These are phyloP conservation scores for Neurospora discreta DNA, from an alignment of 495 filamentous ascomycete genomes.

Conservation along the genomic window DNA sequence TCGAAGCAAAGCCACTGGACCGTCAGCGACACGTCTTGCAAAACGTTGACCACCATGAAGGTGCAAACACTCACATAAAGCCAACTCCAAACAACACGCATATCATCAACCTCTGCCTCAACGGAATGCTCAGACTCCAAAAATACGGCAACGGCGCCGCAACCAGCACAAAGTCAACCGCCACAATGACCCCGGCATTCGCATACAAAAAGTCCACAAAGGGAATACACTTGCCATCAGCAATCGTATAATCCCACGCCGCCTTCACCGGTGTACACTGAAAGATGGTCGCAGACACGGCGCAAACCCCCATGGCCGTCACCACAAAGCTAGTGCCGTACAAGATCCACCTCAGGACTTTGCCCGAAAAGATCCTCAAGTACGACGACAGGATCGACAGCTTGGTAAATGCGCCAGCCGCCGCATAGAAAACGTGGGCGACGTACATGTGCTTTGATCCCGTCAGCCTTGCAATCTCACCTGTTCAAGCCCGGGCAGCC, in stretches of 20 bases:
- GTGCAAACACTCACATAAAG: slow-evolving; percentile 11
- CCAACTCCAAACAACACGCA: slow-evolving; percentile 18
- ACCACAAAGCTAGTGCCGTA: slow-evolving; percentile 18
- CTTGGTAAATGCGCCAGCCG: slow-evolving; percentile 17
- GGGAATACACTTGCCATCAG: slow-evolving; percentile 29
- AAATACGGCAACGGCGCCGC: slow-evolving; percentile 31
- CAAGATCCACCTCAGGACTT: slow-evolving; percentile 8
- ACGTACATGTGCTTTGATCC: slow-evolving; percentile 15
- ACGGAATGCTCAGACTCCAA: slow-evolving; percentile 25
- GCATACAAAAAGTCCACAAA: slow-evolving; percentile 34
- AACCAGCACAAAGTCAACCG: slow-evolving; percentile 36
- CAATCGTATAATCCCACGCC: slow-evolving; percentile 28
- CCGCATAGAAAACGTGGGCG: slow-evolving; percentile 17
- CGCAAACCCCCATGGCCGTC: slow-evolving; percentile 25
- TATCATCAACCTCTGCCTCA: slow-evolving; percentile 14
- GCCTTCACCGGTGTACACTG: slow-evolving; percentile 35
- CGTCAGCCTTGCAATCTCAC: neutral
- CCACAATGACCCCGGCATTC: slow-evolving; percentile 32
- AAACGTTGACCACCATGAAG: neutral
- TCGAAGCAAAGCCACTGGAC: slow-evolving; percentile 16
- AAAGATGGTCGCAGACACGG: slow-evolving; percentile 35
- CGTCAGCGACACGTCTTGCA: neutral
- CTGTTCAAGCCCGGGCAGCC: too few relatives aligned
- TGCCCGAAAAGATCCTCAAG: slow-evolving; percentile 17
- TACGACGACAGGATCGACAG: slow-evolving; percentile 23